phyloP scores from a whole-genome alignment of 2,329 filamentous ascomycete genomes.

The Fusarium luffae region DNA sequence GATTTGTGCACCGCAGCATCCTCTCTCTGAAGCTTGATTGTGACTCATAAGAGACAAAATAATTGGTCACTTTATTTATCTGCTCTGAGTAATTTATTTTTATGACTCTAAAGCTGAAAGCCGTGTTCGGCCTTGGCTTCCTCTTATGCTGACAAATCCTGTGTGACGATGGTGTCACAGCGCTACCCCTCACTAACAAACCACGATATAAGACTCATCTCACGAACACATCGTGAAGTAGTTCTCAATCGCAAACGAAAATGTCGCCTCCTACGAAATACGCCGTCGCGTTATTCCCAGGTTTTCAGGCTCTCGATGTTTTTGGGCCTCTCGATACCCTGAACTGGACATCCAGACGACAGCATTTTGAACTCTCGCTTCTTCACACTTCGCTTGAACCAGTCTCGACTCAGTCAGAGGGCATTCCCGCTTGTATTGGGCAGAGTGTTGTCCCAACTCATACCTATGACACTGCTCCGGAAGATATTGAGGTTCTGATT shows the following conservation, averaged over 20 bases:
- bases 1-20: not conserved
- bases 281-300: conserved; percentile 38
- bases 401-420: conserved; percentile 42
- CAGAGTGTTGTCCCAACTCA: conserved; percentile 51
- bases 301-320: conserved; percentile 43
- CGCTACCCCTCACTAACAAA: not conserved
- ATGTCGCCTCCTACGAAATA: conserved; percentile 37
- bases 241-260: fast-evolving
- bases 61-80: not conserved
- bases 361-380: conserved; percentile 43
- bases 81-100: not conserved
- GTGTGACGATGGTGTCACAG: not conserved
- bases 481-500: conserved; percentile 53
- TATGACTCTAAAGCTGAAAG: not conserved
- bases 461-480: conserved; percentile 50
- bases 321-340: conserved; percentile 52
- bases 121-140: not conserved
- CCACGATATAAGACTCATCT: not conserved
- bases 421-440: conserved; percentile 41
- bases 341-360: conserved; percentile 44
- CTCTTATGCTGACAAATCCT: not conserved
- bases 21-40: not conserved
- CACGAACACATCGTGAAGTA: too few species aligned
- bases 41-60: not conserved
- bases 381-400: conserved; percentile 46